Percentiles rank a stretch among this genome's conserved stretches.
phyloP scores from a whole-genome alignment of 768 basidiomycete genomes.

The Gloeophyllum trabeum region DNA sequence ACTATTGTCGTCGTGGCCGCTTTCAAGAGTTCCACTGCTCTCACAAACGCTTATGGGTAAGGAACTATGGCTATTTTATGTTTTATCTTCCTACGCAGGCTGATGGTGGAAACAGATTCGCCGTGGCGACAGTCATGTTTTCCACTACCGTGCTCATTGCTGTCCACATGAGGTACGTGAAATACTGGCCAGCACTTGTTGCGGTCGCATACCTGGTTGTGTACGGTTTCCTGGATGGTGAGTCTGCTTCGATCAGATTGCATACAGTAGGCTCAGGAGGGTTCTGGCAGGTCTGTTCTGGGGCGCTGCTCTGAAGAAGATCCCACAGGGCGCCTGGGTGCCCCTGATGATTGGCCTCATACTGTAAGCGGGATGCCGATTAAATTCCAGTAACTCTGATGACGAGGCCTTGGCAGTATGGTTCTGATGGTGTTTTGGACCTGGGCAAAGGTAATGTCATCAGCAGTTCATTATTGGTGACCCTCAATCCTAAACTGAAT shows the following conservation, averaged over 20 bases:
- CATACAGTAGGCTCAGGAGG: too few relatives aligned
- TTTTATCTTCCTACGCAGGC: background rate
- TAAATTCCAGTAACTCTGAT: background rate
- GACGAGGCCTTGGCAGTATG: slow-evolving; percentile 15
- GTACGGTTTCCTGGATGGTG: slow-evolving; percentile 57
- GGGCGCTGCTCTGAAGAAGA: slow-evolving; percentile 50
- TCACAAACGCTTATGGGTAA: slow-evolving; percentile 44
- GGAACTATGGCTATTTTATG: slow-evolving; percentile 2
- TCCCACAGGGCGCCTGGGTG: slow-evolving; percentile 59
- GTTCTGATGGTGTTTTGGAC: slow-evolving; percentile 51
- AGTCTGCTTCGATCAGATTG: too few relatives aligned
- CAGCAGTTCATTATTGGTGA: too few relatives aligned
- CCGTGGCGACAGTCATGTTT: slow-evolving; percentile 57
- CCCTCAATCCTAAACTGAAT: background rate
- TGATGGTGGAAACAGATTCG: slow-evolving; percentile 33
- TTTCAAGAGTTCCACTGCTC: slow-evolving; percentile 38
- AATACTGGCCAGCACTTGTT: slow-evolving; percentile 31
- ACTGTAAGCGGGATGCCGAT: slow-evolving; percentile 21
- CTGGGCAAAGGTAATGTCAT: slow-evolving; percentile 53
- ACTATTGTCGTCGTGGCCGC: slow-evolving; percentile 44
- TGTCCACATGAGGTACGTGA: slow-evolving; percentile 47
- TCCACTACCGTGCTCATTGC: slow-evolving; percentile 45
- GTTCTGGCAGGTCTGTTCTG: slow-evolving; percentile 38
- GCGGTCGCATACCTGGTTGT: slow-evolving; percentile 34
- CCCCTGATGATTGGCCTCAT: slow-evolving; percentile 45